phyloP scores from a whole-genome alignment of 2,329 filamentous ascomycete species.

The Arthrobotrys pseudoclavata region DNA sequence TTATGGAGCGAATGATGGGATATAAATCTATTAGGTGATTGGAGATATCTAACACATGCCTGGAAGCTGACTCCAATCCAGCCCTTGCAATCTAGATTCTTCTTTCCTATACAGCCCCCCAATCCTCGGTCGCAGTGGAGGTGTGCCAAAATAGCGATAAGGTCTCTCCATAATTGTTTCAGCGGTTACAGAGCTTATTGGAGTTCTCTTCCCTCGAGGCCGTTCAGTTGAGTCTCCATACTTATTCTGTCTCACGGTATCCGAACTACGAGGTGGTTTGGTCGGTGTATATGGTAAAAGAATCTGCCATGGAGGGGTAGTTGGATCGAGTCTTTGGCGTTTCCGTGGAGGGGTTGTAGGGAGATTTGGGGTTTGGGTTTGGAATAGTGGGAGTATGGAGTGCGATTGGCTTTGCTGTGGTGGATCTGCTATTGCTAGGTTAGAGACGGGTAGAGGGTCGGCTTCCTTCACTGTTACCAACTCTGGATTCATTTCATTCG shows the following conservation, averaged over 20 bases:
- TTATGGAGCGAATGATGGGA: neutral
- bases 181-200: neutral
- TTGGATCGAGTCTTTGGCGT: neutral
- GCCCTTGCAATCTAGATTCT: neutral
- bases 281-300: constrained; percentile 16
- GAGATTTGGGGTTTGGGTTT: neutral
- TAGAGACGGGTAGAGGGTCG: neutral
- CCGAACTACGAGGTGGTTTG: neutral
- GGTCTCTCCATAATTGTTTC: neutral
- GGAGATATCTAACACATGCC: neutral
- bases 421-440: neutral
- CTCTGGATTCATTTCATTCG: neutral
- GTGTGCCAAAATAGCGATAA: constrained; percentile 20
- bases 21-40: neutral
- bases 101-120: neutral
- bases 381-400: neutral
- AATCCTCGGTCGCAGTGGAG: constrained; percentile 23
- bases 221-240: neutral
- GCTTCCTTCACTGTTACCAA: neutral
- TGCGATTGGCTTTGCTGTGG: neutral
- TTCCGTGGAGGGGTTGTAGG: neutral
- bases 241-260: constrained; percentile 8
- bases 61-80: constrained; percentile 24
- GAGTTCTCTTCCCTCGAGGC: neutral
- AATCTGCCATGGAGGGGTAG: constrained; percentile 25